Base-by-base conservation (phyloP, 1,284 basidiomycete genomes). In the Trichosporon faecale region DNA sequence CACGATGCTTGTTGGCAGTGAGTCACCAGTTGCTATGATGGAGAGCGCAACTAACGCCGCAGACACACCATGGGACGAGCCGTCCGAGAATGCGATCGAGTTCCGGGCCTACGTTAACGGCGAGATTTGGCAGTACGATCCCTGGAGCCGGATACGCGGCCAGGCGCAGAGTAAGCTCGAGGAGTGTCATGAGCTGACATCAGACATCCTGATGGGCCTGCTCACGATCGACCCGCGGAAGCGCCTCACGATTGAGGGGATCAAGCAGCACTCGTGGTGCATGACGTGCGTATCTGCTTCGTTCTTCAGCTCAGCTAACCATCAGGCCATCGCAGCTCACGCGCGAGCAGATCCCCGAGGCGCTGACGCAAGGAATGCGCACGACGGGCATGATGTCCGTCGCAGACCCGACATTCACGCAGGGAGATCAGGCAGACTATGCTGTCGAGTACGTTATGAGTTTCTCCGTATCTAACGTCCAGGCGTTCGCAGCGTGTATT, bases 51-150 rank as follows among this genome's bases (percentile, higher is more conserved):
- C 27, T 64, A 18, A 61, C 0, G 8, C 49, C 18, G 40, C 69
- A 97, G 94, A 97, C 80, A 98, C 96, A 0, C 97, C 96, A 1
- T 99, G 96, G 96, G 96, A 98, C 79, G 92, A 97, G 79, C 95
- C 96, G 2, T 94, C 94, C 0, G 79, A 83, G 0, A 86, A 87
- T 23, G 64, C 64, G 8, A 93, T 89, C 1, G 96, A 99, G 82
- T 99, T 89, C 80, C 80, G 84, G 29, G 88, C 89, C 7, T 99
- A 92, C 81, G 78, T 91, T 2, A 87, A 87, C 0, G 94, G 94
- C 1, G 85, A 91, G 67, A 88, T 96, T 66, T 90, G 93, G 74
- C 80, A 87, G 8, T 89, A 93, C 75, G 86, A 87, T 3, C 96
- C 96, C 0, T 99, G 96, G 96, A 88, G 86, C 70, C 85, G 89